These are phyloP conservation scores for Tuber aestivum DNA, from an alignment of 495 filamentous ascomycete genomes.

Conservation along the genomic window DNA sequence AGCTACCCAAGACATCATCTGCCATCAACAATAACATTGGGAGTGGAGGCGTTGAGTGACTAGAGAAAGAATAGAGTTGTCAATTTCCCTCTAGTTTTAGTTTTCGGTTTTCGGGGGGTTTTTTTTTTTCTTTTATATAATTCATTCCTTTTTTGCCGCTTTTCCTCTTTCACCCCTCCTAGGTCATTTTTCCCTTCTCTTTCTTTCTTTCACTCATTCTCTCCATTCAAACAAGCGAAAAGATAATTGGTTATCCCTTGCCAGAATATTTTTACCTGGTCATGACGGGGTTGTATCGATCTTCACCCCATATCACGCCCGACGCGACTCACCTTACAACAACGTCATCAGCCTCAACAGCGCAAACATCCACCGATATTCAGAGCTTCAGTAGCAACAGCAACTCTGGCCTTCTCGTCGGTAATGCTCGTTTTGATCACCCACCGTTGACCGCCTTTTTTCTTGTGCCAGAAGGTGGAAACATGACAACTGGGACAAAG, in stretches of 20 bases:
- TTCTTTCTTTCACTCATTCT: neutral
- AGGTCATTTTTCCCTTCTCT: neutral
- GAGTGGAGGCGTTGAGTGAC: neutral
- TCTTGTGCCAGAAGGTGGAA: conserved; percentile 34
- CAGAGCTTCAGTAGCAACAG: conserved; percentile 23
- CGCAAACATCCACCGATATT: conserved; percentile 32
- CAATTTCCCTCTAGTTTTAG: neutral
- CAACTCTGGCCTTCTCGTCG: neutral
- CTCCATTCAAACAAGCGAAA: neutral
- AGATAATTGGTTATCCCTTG: neutral
- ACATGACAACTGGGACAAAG: conserved; percentile 47
- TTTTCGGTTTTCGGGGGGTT: too few species aligned
- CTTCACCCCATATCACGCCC: conserved; percentile 34
- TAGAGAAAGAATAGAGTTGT: neutral
- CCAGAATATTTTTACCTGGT: conserved; percentile 6
- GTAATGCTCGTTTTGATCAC: conserved; percentile 31
- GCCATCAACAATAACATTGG: neutral
- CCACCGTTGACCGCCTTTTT: conserved; percentile 36
- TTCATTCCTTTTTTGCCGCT: neutral
- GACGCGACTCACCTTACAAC: conserved; percentile 32
- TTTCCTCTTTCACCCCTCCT: neutral
- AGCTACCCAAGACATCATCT: neutral
- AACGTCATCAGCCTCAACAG: conserved; percentile 35
- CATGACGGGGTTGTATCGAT: conserved; percentile 39
- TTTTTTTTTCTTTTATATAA: conserved; percentile 3